A percentile compares a stretch with the other conserved stretches of the same genome.
These are phyloP conservation scores for Akanthomyces lecanii DNA, from an alignment of 2,329 filamentous ascomycete species.

Conservation along the genomic window DNA sequence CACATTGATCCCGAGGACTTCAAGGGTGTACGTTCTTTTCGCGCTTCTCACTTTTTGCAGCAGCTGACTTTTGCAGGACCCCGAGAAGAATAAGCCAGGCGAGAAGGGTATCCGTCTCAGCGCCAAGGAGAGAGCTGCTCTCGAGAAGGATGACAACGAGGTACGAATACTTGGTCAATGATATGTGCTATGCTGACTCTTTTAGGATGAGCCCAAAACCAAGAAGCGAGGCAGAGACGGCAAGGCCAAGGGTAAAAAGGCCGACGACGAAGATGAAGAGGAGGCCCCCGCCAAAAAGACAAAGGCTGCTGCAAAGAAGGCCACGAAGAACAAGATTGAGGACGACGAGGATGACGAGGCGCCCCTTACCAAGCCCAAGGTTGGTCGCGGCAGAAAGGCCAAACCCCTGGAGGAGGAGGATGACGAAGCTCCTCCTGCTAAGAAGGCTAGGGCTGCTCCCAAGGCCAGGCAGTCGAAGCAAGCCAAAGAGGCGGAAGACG, in stretches of 20 bases:
- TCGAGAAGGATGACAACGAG: conserved; percentile 7
- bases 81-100: conserved; percentile 67
- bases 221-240: conserved; percentile 30
- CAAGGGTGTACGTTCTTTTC: conserved; percentile 62
- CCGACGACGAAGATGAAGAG: conserved; percentile 29
- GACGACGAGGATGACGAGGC: background rate
- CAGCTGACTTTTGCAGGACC: conserved; percentile 51
- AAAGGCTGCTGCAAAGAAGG: conserved; percentile 30
- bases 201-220: conserved; percentile 22
- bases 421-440: conserved; percentile 20
- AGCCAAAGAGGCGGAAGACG: conserved; percentile 27
- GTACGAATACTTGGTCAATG: background rate
- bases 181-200: background rate
- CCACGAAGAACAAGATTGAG: conserved; percentile 21
- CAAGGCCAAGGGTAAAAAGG: conserved; percentile 7
- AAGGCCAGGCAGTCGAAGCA: no score
- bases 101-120: conserved; percentile 57
- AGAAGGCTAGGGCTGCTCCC: conserved; percentile 11
- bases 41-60: background rate
- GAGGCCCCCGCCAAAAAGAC: conserved; percentile 29
- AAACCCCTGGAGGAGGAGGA: conserved; percentile 20
- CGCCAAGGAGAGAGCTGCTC: conserved; percentile 31
- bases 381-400: conserved; percentile 21
- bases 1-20: conserved; percentile 84
- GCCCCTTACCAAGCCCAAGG: background rate